Evolutionary conservation across 331 rosid genomes (phyloP), one percentile per base, ranked within the genome.

Genomic region (Spiraea crenata): DNA sequence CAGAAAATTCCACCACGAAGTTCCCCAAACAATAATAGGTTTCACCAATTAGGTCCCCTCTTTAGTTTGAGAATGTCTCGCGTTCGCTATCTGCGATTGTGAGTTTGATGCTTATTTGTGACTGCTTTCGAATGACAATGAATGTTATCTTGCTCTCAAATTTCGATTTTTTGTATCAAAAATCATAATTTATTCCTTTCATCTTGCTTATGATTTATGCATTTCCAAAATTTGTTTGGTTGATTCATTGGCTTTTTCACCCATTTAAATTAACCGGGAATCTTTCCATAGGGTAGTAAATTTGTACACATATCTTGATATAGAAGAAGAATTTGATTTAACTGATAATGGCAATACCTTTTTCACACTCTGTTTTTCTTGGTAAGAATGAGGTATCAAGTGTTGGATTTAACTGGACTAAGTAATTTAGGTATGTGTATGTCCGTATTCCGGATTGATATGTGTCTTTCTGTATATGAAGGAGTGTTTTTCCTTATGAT

Each of bases 1-100:
- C 54, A 69, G 60, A 72, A 63, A 49, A 25, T 25, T 54, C 13
- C 12, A 46, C 14, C 12, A 37, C 5, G 66, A 70, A 70, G 37
- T 44, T 17, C 67, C 17, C 67, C 50, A 63, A 63, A 63, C 9
- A 40, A 40, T 4, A 10, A 9, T 3, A 3, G 12, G 3, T 14
- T 44, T 20, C 34, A 38, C 13, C 16, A 42, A 42, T 6, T 42
- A 3, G 7, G 7, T 6, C 46, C 46, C 46, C 46, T 25, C 1
- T 25, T 25, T 25, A 25, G 31, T 25, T 25, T 2, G 31, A 25
- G 31, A 0, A 25, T 25, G 31, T 25, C 31, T 25, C 31, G 31
- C 1, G 31, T 25, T 25, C 2, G 31, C 2, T 25, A 25, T 25
- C 1, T 25, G 31, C 31, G 31, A 25, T 25, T 1, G 31, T 25